Percentiles rank a stretch among this genome's conserved stretches.
phyloP scores from a whole-genome alignment of 345 rosid species.

The Arabidopsis arenosa region DNA sequence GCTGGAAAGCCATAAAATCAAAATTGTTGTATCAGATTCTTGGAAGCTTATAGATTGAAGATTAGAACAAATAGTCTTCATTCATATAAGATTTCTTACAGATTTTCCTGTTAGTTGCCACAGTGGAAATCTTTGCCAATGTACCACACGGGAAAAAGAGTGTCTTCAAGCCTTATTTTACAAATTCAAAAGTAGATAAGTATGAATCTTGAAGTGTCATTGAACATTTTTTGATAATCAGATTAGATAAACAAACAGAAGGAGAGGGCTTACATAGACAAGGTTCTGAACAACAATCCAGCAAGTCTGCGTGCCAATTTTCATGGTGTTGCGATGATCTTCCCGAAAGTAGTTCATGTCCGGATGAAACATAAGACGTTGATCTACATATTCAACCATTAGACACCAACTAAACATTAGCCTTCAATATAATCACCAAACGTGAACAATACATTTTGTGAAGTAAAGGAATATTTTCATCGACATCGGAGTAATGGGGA shows the following conservation, averaged over 20 bases:
- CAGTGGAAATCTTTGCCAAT: conserved; percentile 78
- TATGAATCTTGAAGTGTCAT: background rate
- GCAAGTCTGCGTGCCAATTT: conserved; percentile 87
- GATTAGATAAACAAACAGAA: background rate
- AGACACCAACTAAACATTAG: background rate
- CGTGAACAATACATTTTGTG: background rate
- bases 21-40: background rate
- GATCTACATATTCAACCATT: conserved; percentile 55
- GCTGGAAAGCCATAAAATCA: conserved; percentile 54
- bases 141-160: conserved; percentile 84
- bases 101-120: conserved; percentile 68
- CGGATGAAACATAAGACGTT: conserved; percentile 65
- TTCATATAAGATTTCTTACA: conserved; percentile 54
- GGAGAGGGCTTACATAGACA: conserved; percentile 62
- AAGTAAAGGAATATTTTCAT: background rate
- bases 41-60: background rate
- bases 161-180: conserved; percentile 67
- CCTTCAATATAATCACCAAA: conserved; percentile 16
- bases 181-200: background rate
- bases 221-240: background rate
- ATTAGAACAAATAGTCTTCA: background rate
- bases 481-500: background rate
- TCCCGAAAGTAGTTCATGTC: conserved; percentile 57
- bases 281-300: conserved; percentile 92
- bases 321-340: conserved; percentile 54